Evolutionary conservation across 495 filamentous ascomycete species (phyloP).

Genomic region (Hypoxylon lienhwacheense): DNA sequence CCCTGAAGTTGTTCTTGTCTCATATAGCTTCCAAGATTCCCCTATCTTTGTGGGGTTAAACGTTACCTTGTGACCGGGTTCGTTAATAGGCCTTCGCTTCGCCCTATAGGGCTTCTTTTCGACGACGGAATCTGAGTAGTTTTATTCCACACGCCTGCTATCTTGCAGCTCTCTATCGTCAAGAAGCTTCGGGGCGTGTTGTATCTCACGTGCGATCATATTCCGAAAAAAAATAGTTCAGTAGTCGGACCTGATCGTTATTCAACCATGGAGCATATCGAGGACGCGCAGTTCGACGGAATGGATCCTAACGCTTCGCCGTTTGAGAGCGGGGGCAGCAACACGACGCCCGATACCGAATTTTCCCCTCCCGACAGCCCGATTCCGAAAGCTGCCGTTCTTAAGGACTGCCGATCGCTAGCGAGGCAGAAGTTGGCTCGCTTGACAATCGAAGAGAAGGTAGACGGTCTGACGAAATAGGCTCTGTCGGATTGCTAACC

Average conservation of each 20-base stretch:
- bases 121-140: conserved; percentile 2
- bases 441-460: conserved; percentile 59
- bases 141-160: not conserved
- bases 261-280: conserved; percentile 31
- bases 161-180: not conserved
- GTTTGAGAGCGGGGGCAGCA: conserved; percentile 45
- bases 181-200: not conserved
- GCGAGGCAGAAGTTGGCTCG: conserved; percentile 48
- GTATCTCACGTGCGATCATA: conserved; percentile 16
- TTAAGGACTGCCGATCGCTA: conserved; percentile 40
- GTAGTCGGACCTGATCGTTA: not conserved
- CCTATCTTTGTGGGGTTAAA: conserved; percentile 19
- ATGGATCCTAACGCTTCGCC: conserved; percentile 46
- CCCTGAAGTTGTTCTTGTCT: conserved; percentile 13
- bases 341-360: conserved; percentile 53
- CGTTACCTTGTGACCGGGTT: conserved; percentile 25
- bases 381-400: conserved; percentile 33
- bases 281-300: conserved; percentile 35
- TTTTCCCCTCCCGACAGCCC: conserved; percentile 55
- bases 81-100: conserved; percentile 19
- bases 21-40: conserved; percentile 26
- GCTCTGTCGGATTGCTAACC: conserved; percentile 30
- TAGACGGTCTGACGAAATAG: conserved; percentile 24
- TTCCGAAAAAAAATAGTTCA: not conserved
- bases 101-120: conserved; percentile 19